Evolutionary conservation across 2,329 filamentous ascomycete genomes (phyloP).

Genomic region (Alternaria sp.): DNA sequence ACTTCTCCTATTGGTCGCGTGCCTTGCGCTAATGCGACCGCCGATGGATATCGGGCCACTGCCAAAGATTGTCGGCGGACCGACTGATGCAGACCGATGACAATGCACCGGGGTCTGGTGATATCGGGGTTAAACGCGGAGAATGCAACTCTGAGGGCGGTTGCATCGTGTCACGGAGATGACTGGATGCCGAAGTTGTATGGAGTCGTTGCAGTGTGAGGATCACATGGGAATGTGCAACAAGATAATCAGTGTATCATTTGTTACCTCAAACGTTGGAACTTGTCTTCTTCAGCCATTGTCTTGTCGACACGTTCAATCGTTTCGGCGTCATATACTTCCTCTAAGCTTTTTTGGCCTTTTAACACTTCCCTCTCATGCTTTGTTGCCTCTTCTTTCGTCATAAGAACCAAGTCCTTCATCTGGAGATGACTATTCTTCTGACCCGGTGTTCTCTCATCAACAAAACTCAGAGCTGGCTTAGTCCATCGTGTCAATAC

Average conservation of each 20-base stretch:
- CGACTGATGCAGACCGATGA: not conserved
- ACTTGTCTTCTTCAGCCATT: constrained; percentile 69
- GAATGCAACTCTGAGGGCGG: not conserved
- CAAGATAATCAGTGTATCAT: not conserved
- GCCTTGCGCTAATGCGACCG: not conserved
- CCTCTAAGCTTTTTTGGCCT: constrained; percentile 69
- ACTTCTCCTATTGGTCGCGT: constrained; percentile 9
- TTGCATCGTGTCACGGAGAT: not conserved
- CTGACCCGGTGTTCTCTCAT: constrained; percentile 73
- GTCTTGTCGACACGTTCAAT: constrained; percentile 71
- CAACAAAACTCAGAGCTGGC: constrained; percentile 67
- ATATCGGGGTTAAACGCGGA: constrained; percentile 1
- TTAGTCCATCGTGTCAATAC: constrained; percentile 81
- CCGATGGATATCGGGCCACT: constrained; percentile 4
- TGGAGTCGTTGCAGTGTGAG: not conserved
- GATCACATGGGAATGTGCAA: not conserved
- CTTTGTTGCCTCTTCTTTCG: constrained; percentile 81
- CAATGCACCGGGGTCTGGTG: not conserved
- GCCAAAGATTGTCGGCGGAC: not conserved
- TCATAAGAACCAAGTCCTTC: constrained; percentile 84
- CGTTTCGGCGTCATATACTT: constrained; percentile 74
- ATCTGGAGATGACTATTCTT: constrained; percentile 74
- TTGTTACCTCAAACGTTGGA: constrained; percentile 55
- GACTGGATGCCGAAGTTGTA: not conserved
- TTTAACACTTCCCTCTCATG: constrained; percentile 82